Percentiles rank a stretch among this genome's conserved stretches.
These are phyloP conservation scores for Aquanectria penicillioides DNA, from an alignment of 2,329 filamentous ascomycete species.

Conservation along the genomic window DNA sequence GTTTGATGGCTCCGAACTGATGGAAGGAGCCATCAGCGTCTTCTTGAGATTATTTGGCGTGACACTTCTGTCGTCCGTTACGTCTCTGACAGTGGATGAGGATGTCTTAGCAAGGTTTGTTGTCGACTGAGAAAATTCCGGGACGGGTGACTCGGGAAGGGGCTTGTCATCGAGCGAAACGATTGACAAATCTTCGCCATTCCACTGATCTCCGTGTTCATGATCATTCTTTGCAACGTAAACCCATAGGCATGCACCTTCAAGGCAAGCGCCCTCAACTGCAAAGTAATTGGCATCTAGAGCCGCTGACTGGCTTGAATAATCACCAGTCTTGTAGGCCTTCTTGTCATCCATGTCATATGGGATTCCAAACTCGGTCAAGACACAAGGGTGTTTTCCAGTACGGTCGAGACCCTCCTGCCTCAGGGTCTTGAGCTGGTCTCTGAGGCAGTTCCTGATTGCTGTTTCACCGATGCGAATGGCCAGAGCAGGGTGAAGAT, in stretches of 20 bases:
- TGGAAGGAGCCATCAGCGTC: constrained; percentile 74
- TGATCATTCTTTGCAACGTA: constrained; percentile 89
- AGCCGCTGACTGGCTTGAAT: constrained; percentile 88
- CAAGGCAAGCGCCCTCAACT: constrained; percentile 83
- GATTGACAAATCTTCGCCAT: constrained; percentile 95
- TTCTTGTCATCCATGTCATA: constrained; percentile 99
- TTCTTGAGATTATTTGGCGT: constrained; percentile 80
- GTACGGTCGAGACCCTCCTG: constrained; percentile 90
- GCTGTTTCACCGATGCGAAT: constrained; percentile 93
- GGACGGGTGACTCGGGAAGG: constrained; percentile 62
- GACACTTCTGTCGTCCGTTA: constrained; percentile 67
- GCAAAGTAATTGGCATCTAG: constrained; percentile 97
- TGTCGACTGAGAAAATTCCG: constrained; percentile 58
- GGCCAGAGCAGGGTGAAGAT: constrained; percentile 88
- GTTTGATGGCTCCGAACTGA: constrained; percentile 66
- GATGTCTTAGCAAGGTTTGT: constrained; percentile 48
- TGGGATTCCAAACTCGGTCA: constrained; percentile 96
- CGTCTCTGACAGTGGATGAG: constrained; percentile 46
- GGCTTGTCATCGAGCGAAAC: constrained; percentile 83
- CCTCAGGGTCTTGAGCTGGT: constrained; percentile 84
- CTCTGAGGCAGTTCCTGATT: constrained; percentile 90
- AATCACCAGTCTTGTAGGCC: constrained; percentile 95
- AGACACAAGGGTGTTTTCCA: constrained; percentile 87
- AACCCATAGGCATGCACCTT: constrained; percentile 90
- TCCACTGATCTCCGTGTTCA: constrained; percentile 92